Evolutionary conservation across 768 basidiomycete species (phyloP), one percentile per base, ranked within the genome.

Genomic region (Hericium alpestre): DNA sequence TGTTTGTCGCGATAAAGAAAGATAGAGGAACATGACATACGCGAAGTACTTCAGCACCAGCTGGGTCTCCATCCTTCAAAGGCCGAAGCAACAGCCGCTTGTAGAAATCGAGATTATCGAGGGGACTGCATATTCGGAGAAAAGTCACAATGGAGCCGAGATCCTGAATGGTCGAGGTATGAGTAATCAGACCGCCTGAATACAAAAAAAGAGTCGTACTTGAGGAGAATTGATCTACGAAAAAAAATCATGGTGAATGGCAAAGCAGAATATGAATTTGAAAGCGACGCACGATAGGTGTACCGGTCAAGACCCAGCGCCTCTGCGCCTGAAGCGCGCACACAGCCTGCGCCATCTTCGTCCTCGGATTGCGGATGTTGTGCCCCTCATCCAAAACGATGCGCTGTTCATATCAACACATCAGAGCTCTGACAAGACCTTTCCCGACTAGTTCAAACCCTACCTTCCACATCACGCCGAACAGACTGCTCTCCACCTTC

Each of bases 331-430:
- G 70, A 22, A 92, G 72, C 16, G 68, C 80, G 57, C 75, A 82
- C 1, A 84, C 81, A 0, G 87, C 84, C 62, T 77, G 74, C 9
- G 89, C 78, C 80, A 88, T 90, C 73, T 93, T 90, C 0, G 93
- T 91, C 68, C 78, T 86, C 2, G 88, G 80, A 66, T 95, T 96
- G 53, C 91, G 82, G 60, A 96, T 86, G 23, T 66, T 83, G 65
- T 96, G 93, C 0, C 90, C 93, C 71, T 96, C 93, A 61, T 96
- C 93, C 4, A 94, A 73, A 20, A 95, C 81, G 43, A 94, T 67
- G 57, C 93, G 76, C 84, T 88, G 57, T 16, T 11, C 15, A 8
- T 13, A n/a, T 12, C 25, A 53, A 12, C 5, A 32, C 8, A 13
- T 2, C 46, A 38, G 38, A 20, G 52, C 23, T 51, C 32, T 38